Base-by-base conservation (phyloP, 2,329 filamentous ascomycete genomes). In the Colletotrichum simmondsii region DNA sequence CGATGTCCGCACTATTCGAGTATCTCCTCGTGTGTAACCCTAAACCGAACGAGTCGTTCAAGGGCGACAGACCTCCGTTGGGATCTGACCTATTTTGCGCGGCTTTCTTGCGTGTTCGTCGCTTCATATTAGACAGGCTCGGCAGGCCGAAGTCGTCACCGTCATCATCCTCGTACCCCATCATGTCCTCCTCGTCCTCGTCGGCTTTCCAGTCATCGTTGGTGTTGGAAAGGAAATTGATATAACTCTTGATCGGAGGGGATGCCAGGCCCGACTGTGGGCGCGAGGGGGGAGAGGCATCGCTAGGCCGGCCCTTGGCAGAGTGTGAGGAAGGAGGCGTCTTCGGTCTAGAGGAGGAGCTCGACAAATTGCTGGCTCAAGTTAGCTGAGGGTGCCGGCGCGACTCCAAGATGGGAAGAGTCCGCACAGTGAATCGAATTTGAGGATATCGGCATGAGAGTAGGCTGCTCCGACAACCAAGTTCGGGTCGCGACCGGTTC, bases 71-170 rank as follows among this genome's bases (percentile, higher is more conserved):
- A 24, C 80, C 75, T 42, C 78, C 80, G 65, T 75, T 80, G 68
- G 71, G 76, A 30, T 75, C 76, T 75, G 77, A 77, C 76, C 77
- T 84, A 66, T 78, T 80, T 74, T 82, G 87, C 22, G 86, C 83
- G 54, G 87, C 88, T 76, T 87, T 87, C 61, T 86, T 84, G 75
- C 85, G 86, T 24, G 88, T 86, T 80, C 94, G 94, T 76, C 94
- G 90, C 78, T 95, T 93, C 93, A 97, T 97, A 80, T 93, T 98
- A 5, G 95, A 94, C 80, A 98, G 90, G 80, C 95, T 98, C 2
- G 96, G 96, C 30, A 98, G 87, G 1, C 96, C 96, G 83, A 98
- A 98, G 80, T 98, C 96, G 82, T 98, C 96, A 74, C 97, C 95
- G 77, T 97, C 93, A 69, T 95, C 94, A 77, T 97, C 94, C 78